Evolutionary conservation across 2,329 filamentous ascomycete species (phyloP).

Genomic region (Tolypocladium paradoxum): DNA sequence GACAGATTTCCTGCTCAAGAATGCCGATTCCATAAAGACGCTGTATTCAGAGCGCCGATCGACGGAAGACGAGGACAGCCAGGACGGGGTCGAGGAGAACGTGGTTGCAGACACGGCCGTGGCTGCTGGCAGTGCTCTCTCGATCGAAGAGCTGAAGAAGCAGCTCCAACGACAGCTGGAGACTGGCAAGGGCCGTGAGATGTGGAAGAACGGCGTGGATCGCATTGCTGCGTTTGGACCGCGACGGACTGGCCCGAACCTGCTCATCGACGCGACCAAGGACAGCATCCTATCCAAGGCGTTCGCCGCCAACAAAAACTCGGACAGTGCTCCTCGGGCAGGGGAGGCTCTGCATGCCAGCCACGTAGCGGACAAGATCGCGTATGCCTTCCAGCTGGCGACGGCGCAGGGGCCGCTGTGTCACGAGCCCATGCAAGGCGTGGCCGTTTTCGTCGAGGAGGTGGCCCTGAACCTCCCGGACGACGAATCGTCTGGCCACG

Average conservation of each 20-base stretch:
- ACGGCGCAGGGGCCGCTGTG: slow-evolving; percentile 84
- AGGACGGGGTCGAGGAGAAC: slow-evolving; percentile 17
- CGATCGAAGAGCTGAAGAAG: slow-evolving; percentile 64
- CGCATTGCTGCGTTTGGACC: slow-evolving; percentile 88
- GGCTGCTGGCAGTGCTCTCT: slow-evolving; percentile 50
- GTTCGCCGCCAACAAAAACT: slow-evolving; percentile 33
- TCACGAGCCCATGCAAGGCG: slow-evolving; percentile 83
- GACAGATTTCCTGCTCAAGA: slow-evolving; percentile 77
- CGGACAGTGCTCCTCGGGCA: slow-evolving; percentile 24
- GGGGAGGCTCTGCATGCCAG: slow-evolving; percentile 44
- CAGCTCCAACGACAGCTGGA: slow-evolving; percentile 61
- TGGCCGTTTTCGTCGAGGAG: slow-evolving; percentile 83
- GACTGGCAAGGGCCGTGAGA: slow-evolving; percentile 59
- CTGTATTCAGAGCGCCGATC: slow-evolving; percentile 60
- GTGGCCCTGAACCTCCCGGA: slow-evolving; percentile 49
- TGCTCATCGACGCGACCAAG: slow-evolving; percentile 75
- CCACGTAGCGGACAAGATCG: slow-evolving; percentile 81
- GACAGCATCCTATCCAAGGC: slow-evolving; percentile 62
- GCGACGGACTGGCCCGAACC: slow-evolving; percentile 71
- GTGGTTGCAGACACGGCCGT: slow-evolving; percentile 47
- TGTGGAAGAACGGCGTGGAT: slow-evolving; percentile 66
- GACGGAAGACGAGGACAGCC: slow-evolving; percentile 22
- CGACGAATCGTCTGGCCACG: slow-evolving; percentile 45
- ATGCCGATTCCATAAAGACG: slow-evolving; percentile 66
- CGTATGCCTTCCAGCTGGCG: slow-evolving; percentile 88